Evolutionary conservation across 169 alveolate species (phyloP).

Genomic region (Eimeria sp.): DNA sequence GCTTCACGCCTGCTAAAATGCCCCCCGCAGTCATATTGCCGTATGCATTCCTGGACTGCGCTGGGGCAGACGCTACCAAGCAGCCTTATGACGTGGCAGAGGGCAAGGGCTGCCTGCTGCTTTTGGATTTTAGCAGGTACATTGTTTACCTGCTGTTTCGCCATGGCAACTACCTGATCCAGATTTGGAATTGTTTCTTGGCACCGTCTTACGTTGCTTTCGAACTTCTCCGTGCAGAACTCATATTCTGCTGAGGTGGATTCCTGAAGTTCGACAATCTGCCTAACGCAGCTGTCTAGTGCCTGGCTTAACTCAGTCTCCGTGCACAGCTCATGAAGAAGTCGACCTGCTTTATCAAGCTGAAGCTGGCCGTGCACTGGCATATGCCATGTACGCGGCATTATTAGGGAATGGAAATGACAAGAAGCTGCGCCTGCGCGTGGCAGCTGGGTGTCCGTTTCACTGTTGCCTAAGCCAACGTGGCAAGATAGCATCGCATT

Average conservation of each 20-base stretch:
- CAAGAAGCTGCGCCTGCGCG: neutral
- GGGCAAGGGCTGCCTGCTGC: slow-evolving; percentile 25
- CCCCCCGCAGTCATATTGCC: slow-evolving; percentile 29
- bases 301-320: slow-evolving; percentile 7
- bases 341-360: neutral
- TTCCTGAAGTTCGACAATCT: slow-evolving; percentile 11
- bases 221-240: neutral
- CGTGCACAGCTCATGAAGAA: slow-evolving; percentile 1
- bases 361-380: slow-evolving; percentile 29
- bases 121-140: slow-evolving; percentile 20
- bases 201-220: neutral
- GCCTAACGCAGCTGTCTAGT: slow-evolving; percentile 53
- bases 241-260: neutral
- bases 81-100: neutral
- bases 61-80: slow-evolving; percentile 34
- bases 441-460: neutral
- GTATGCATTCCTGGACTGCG: slow-evolving; percentile 17
- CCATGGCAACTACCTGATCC: neutral
- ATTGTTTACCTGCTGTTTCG: neutral
- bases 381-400: slow-evolving; percentile 10
- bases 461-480: neutral
- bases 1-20: slow-evolving; percentile 49
- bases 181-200: neutral
- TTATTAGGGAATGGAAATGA: neutral
- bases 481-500: neutral